These are phyloP conservation scores for Leccinum olivaceoglutinosum DNA, from an alignment of 1,284 basidiomycete genomes.

Conservation along the genomic window DNA sequence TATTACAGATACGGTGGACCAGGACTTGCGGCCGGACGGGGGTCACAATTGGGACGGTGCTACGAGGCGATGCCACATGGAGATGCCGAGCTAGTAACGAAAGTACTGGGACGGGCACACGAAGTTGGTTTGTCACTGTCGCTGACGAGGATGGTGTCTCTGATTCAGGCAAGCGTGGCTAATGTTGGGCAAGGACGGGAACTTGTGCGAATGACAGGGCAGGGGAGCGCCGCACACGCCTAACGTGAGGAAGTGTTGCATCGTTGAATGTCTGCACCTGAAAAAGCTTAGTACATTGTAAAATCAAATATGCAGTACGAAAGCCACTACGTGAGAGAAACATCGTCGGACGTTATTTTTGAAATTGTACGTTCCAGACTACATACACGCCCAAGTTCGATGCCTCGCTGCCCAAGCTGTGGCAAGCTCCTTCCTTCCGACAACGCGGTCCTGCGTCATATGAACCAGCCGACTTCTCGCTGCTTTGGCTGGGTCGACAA, in stretches of 20 bases:
- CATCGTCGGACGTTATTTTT: too few relatives aligned
- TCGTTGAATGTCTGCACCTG: constrained; percentile 43
- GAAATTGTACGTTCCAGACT: too few relatives aligned
- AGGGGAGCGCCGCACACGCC: constrained; percentile 36
- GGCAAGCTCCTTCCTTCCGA: too few relatives aligned
- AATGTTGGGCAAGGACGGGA: constrained; percentile 40
- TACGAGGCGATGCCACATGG: constrained; percentile 47
- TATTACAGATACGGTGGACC: constrained; percentile 43
- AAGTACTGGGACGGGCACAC: constrained; percentile 38
- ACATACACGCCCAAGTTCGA: too few relatives aligned
- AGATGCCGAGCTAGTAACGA: constrained; percentile 40
- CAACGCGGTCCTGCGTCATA: too few relatives aligned
- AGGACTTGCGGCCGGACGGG: constrained; percentile 44
- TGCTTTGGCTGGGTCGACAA: too few relatives aligned
- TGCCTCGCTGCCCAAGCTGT: too few relatives aligned
- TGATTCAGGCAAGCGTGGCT: constrained; percentile 42
- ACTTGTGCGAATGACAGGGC: constrained; percentile 37
- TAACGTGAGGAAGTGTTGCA: constrained; percentile 46
- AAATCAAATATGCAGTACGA: too few relatives aligned
- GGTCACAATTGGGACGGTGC: constrained; percentile 53
- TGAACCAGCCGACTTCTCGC: too few relatives aligned
- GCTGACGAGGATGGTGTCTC: constrained; percentile 42
- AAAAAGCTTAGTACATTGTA: too few relatives aligned
- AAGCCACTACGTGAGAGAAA: too few relatives aligned
- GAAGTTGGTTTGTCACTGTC: constrained; percentile 34